These are phyloP conservation scores for Trapa bicornis DNA, from an alignment of 345 rosid genomes.

Conservation along the genomic window DNA sequence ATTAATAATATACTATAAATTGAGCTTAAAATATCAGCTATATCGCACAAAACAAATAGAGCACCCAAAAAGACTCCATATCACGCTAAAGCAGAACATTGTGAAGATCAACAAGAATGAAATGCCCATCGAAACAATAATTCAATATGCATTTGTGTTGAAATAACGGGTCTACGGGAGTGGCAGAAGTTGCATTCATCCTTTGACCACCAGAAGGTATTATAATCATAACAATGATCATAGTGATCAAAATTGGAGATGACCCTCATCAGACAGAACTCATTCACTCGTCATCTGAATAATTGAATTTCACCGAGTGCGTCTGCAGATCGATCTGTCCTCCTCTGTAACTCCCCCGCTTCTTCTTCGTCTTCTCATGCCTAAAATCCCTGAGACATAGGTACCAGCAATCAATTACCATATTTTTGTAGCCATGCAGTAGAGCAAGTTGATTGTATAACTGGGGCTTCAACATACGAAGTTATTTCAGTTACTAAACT, in stretches of 20 bases:
- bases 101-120: too few species aligned
- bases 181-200: neutral
- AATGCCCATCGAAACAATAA: too few species aligned
- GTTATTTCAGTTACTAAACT: neutral
- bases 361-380: conserved; percentile 97
- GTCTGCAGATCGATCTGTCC: conserved; percentile 67
- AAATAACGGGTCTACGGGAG: neutral
- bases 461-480: neutral
- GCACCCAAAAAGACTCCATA: too few species aligned
- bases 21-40: too few species aligned
- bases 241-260: conserved; percentile 1
- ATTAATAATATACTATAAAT: too few species aligned
- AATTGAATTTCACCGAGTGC: conserved; percentile 72
- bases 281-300: conserved; percentile 59
- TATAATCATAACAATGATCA: neutral
- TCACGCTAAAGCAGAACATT: too few species aligned
- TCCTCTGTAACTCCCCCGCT: conserved; percentile 81
- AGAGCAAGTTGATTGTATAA: too few species aligned
- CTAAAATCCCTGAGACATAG: conserved; percentile 52
- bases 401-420: neutral
- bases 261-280: conserved; percentile 1
- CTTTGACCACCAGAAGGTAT: neutral
- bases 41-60: too few species aligned
- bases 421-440: too few species aligned
- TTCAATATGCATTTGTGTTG: too few species aligned